Base-by-base conservation (phyloP, 768 basidiomycete species). In the Phlebiopsis gigantea region DNA sequence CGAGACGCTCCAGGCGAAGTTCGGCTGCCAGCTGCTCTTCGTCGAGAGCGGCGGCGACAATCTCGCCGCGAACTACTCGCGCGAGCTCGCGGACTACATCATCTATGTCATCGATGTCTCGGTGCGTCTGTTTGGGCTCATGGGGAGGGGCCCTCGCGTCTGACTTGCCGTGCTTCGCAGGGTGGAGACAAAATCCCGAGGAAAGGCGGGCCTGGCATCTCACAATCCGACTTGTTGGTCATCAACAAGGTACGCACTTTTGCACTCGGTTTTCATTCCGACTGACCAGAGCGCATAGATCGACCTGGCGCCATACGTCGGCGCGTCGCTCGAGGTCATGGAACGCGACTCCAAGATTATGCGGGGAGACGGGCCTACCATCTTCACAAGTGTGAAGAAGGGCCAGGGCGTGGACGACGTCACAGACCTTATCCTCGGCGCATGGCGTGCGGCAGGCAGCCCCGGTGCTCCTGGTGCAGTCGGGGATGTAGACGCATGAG, bases 131-230 rank as follows among this genome's bases (percentile, higher is more conserved):
- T 21, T 4, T 30, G 24, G 65, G 22, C 41, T 17, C 19, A 17
- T 17, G 34, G 8, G 4, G 19, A 24, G 15, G 44, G 9, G 44
- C 9, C 44, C 19, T 6, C 15, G 4, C 15, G 19, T 3, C 34
- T 39, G 34, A 39, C 34, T 39, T 9, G 3, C 12, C 2, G 34
- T 39, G n/a, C n/a, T 9, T 30, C 15, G 47, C 60, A 90, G 88
- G 96, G 97, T 9, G 96, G 96, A 0, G 96, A 99, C 73, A 99
- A 99, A 73, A 95, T 99, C 61, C 97, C 97, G 21, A 79, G 96
- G 22, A 99, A 99, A 75, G 96, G 97, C 4, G 97, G 96, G 1
- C 97, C 96, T 1, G 97, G 96, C 9, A 98, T 99, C 62, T 94
- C 93, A 1, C 90, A 94, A 66, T 96, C 93, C 1, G 97, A 98